Conservation (phyloP, 2,329 filamentous ascomycete genomes). For the Sarocladium strictum region DNA sequence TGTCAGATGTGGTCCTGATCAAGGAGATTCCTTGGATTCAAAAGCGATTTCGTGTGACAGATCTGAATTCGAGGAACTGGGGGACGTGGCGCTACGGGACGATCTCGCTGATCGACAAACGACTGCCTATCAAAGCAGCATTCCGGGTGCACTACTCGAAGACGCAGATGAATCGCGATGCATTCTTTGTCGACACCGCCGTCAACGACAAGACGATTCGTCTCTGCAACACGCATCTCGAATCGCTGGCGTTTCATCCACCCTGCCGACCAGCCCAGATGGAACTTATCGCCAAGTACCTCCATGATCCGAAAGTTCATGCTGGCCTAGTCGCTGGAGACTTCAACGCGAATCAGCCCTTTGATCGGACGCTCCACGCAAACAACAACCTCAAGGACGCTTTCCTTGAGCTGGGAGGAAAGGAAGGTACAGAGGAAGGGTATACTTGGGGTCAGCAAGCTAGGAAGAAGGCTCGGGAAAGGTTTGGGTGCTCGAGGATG, state of each 20-base stretch:
- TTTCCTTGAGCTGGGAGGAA: slow-evolving; percentile 44
- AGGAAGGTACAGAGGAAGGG: slow-evolving; percentile 43
- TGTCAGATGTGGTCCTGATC: slow-evolving; percentile 38
- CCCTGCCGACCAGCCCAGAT: slow-evolving; percentile 45
- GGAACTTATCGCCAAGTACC: slow-evolving; percentile 32
- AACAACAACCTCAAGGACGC: slow-evolving; percentile 46
- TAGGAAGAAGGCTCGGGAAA: slow-evolving; percentile 28
- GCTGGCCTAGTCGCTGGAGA: slow-evolving; percentile 46
- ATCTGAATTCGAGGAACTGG: slow-evolving; percentile 38
- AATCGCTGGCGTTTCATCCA: slow-evolving; percentile 43
- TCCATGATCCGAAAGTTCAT: slow-evolving; percentile 30
- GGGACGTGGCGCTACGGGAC: slow-evolving; percentile 43
- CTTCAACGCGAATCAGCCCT: slow-evolving; percentile 51
- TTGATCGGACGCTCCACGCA: slow-evolving; percentile 40
- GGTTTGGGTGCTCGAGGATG: slow-evolving; percentile 46
- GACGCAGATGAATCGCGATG: slow-evolving; percentile 47
- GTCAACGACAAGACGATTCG: slow-evolving; percentile 32
- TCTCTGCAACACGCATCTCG: slow-evolving; percentile 52
- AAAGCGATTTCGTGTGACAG: slow-evolving; percentile 40
- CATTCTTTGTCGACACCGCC: slow-evolving; percentile 43
- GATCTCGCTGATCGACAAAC: slow-evolving; percentile 42
- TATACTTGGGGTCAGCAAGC: slow-evolving; percentile 55
- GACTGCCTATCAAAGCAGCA: slow-evolving; percentile 33
- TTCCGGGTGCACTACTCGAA: slow-evolving; percentile 46
- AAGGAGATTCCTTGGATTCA: slow-evolving; percentile 39